phyloP scores from a whole-genome alignment of 2,329 filamentous ascomycete species.

The Cytospora piceicola region DNA sequence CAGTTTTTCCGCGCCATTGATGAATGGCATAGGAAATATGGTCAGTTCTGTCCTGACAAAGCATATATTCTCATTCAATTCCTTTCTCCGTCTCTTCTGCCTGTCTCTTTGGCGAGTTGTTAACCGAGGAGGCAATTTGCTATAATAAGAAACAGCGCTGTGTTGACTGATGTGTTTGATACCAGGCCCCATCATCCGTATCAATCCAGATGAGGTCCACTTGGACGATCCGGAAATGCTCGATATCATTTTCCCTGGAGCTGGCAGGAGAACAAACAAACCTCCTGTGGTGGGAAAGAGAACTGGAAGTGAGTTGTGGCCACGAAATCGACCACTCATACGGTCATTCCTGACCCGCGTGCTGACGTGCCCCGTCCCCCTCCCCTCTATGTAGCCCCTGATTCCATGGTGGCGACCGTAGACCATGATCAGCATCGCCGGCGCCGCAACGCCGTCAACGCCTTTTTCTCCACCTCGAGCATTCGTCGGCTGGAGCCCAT shows the following conservation, averaged over 20 bases:
- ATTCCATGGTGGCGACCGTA: slow-evolving; percentile 39
- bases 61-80: no score
- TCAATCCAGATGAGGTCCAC: slow-evolving; percentile 11
- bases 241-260: background rate
- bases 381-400: background rate
- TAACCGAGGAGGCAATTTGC: no score
- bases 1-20: slow-evolving; percentile 2
- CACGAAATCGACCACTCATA: no score
- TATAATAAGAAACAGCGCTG: no score
- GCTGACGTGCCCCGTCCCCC: no score
- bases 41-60: background rate
- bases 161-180: no score
- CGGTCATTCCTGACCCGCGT: no score
- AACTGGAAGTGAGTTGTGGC: background rate
- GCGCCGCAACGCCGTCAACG: slow-evolving; percentile 45
- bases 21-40: slow-evolving; percentile 8
- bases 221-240: slow-evolving; percentile 9
- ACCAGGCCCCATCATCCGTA: background rate
- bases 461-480: slow-evolving; percentile 48
- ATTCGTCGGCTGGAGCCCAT: slow-evolving; percentile 43
- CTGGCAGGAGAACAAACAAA: slow-evolving; percentile 6
- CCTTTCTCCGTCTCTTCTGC: no score
- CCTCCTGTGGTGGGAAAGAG: background rate
- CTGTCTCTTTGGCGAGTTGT: no score
- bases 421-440: slow-evolving; percentile 46